Percentiles rank a stretch among this genome's conserved stretches.
Conservation (phyloP, 1,284 basidiomycete species). For the Singerocomus inundabilis region DNA sequence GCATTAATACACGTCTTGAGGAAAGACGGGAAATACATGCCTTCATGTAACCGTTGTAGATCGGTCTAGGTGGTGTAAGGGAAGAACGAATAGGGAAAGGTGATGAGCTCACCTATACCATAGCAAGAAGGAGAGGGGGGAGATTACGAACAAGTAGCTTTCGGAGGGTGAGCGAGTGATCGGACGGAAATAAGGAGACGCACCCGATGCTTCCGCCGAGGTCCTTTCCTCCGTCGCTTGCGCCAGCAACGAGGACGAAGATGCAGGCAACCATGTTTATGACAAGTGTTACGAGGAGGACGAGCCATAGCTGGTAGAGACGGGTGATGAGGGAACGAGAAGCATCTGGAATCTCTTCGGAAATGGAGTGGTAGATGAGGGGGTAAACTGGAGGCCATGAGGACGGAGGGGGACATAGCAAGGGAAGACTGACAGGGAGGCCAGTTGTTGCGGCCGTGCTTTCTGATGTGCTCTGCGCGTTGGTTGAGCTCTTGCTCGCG, state of each 20-base stretch:
- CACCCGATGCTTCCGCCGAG: slow-evolving; percentile 78
- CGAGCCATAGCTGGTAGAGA: slow-evolving; percentile 86
- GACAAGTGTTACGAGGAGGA: slow-evolving; percentile 74
- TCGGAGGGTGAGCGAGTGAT: slow-evolving; percentile 24
- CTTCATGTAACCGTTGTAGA: slow-evolving; percentile 98
- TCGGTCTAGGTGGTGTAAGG: slow-evolving; percentile 56
- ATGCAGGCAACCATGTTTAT: slow-evolving; percentile 93
- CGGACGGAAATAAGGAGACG: slow-evolving; percentile 35
- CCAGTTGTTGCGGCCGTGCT: slow-evolving; percentile 87
- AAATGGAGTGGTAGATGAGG: slow-evolving; percentile 90
- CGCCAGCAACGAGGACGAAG: slow-evolving; percentile 78
- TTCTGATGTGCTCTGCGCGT: slow-evolving; percentile 71
- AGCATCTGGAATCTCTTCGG: slow-evolving; percentile 84
- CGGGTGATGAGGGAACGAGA: slow-evolving; percentile 79
- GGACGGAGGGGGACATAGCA: slow-evolving; percentile 15
- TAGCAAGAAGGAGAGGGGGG: slow-evolving; percentile 78
- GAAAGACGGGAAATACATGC: slow-evolving; percentile 42
- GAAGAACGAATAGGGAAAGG: slow-evolving; percentile 1
- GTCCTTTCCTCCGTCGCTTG: slow-evolving; percentile 76
- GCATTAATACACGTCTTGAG: slow-evolving; percentile 14
- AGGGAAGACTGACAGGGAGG: slow-evolving; percentile 65
- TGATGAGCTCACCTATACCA: slow-evolving; percentile 75
- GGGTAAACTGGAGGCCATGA: slow-evolving; percentile 71
- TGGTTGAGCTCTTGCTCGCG: slow-evolving; percentile 70
- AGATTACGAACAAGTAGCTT: slow-evolving; percentile 85